Conservation (phyloP, 2,329 filamentous ascomycete genomes). For the Sphaerostilbella broomeana region DNA sequence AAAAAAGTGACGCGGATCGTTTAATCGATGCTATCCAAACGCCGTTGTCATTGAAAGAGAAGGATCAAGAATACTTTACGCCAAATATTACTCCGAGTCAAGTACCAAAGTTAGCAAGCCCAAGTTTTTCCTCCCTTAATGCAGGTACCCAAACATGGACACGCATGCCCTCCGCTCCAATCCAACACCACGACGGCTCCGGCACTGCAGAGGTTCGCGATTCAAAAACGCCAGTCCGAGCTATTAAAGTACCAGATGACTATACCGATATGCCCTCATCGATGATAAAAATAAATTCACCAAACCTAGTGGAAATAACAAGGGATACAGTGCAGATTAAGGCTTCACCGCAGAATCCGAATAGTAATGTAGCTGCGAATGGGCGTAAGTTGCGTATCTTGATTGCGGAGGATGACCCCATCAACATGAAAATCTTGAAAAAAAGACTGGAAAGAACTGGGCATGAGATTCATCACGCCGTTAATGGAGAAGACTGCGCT, state of each 20-base stretch:
- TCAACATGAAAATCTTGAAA: conserved; percentile 75
- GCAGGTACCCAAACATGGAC: conserved; percentile 3
- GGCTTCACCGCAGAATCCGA: conserved; percentile 21
- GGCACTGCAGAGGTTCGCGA: conserved; percentile 37
- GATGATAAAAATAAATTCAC: conserved; percentile 27
- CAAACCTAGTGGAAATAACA: conserved; percentile 35
- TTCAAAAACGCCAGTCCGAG: conserved; percentile 38
- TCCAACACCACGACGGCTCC: conserved; percentile 15
- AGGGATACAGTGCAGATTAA: conserved; percentile 12
- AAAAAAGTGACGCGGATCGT: conserved; percentile 58
- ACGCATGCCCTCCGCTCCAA: neutral
- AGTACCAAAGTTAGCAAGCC: neutral
- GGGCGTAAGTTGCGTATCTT: conserved; percentile 51
- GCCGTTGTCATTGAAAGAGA: conserved; percentile 39
- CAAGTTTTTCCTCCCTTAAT: conserved; percentile 3
- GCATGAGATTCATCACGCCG: conserved; percentile 63
- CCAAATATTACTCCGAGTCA: conserved; percentile 14
- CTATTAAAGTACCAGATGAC: conserved; percentile 45
- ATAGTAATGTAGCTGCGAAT: conserved; percentile 19
- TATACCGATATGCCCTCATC: conserved; percentile 30
- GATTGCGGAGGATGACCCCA: conserved; percentile 81
- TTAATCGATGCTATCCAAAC: conserved; percentile 66
- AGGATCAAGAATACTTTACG: conserved; percentile 28
- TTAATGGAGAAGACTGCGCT: conserved; percentile 82
- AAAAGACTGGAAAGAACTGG: conserved; percentile 74